Conservation (phyloP, 2,329 filamentous ascomycete species). For the Sordariomycetes sp. region DNA sequence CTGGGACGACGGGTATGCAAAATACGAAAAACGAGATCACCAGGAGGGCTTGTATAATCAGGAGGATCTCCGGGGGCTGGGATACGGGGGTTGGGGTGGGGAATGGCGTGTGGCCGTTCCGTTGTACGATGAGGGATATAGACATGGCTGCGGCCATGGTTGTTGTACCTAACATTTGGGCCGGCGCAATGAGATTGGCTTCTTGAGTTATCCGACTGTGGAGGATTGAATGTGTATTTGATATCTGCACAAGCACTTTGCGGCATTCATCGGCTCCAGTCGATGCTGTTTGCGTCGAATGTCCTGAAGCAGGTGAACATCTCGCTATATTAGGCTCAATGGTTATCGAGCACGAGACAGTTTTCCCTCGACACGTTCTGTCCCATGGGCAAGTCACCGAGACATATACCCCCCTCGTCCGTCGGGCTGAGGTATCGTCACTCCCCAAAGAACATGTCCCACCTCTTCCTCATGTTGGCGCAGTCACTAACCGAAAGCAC, state of each 20-base stretch:
- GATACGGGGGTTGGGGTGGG: background rate
- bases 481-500: no score
- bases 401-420: no score
- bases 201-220: background rate
- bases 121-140: conserved; percentile 14
- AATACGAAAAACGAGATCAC: background rate
- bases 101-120: background rate
- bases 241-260: background rate
- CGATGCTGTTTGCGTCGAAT: background rate
- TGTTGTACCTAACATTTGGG: background rate
- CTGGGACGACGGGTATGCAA: background rate
- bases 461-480: no score
- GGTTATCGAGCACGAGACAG: no score
- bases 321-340: no score
- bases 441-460: no score
- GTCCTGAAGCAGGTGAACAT: no score
- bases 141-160: background rate
- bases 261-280: background rate
- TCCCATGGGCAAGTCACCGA: no score
- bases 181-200: background rate
- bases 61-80: background rate
- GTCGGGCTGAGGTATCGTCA: no score
- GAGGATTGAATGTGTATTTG: background rate
- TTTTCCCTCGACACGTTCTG: no score
- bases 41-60: background rate